Percentiles rank a stretch among this genome's conserved stretches.
phyloP scores from a whole-genome alignment of 2,329 filamentous ascomycete genomes.

The Verticillium longisporum region DNA sequence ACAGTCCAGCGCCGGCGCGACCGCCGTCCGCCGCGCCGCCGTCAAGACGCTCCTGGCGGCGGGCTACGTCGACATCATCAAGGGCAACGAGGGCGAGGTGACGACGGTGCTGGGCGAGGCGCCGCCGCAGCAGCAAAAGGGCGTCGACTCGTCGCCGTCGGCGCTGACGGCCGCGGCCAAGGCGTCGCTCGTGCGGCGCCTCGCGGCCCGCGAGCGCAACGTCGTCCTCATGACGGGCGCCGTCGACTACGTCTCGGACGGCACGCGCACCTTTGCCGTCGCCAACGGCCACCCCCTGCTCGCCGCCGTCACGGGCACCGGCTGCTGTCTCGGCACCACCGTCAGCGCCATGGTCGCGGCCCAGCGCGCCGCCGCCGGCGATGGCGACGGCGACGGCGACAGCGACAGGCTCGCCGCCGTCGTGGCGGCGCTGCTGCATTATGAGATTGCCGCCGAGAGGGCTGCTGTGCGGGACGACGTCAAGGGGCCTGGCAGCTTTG shows the following conservation, averaged over 20 bases:
- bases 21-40: conserved; percentile 57
- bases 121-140: conserved; percentile 55
- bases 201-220: conserved; percentile 63
- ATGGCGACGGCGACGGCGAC: neutral
- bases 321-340: conserved; percentile 78
- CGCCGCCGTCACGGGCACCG: conserved; percentile 68
- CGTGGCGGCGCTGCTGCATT: conserved; percentile 68
- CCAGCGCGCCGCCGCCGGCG: no score
- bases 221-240: conserved; percentile 78
- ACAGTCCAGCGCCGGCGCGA: conserved; percentile 7
- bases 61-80: conserved; percentile 82
- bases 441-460: conserved; percentile 65
- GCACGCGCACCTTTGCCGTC: conserved; percentile 57
- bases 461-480: conserved; percentile 60
- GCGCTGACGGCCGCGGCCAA: conserved; percentile 39
- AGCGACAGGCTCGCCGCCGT: conserved; percentile 65
- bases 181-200: conserved; percentile 52
- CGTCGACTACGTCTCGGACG: conserved; percentile 73
- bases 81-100: conserved; percentile 91
- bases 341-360: conserved; percentile 70
- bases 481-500: conserved; percentile 77
- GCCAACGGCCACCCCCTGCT: conserved; percentile 71
- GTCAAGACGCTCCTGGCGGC: conserved; percentile 63
- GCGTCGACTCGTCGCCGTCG: conserved; percentile 71
- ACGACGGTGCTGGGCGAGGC: conserved; percentile 57